Base-by-base conservation (phyloP, 345 rosid species). In the Syzygium aqueum region DNA sequence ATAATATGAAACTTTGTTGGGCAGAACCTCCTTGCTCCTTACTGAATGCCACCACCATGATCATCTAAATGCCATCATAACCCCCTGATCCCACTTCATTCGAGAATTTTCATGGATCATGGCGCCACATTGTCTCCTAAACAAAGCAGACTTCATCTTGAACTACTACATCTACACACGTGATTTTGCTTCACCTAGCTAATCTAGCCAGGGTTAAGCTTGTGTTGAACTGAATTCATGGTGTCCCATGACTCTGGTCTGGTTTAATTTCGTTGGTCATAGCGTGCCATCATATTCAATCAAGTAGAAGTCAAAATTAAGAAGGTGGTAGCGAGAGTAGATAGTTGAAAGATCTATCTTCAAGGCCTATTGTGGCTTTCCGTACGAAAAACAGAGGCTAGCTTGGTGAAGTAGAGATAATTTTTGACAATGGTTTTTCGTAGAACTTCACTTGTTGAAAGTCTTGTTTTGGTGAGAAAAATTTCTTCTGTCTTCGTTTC, bases 381-480 rank as follows among this genome's bases (percentile, higher is more conserved):
- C 2, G 0, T 0, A 27, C n/a, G 14, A n/a, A n/a, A 61, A 61
- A 61, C 67, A n/a, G 67, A 61, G 67, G 67, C 33, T n/a, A 13
- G 33, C 67, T 61, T 61, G 67, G 7, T 27, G 67, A 61, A 61
- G 33, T 61, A 1, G 17, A 61, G 33, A 61, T 61, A 61, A 61
- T n/a, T 61, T n/a, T 61, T 37, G 9, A 14, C 0, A 2, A 61
- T n/a, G 73, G 37, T 61, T 61, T 61, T 56, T 10, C n/a, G 73
- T 61, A 61, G n/a, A 61, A 61, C 73, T 61, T n/a, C 19, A n/a
- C 30, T 61, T 12, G 73, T 61, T n/a, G 37, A n/a, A 61, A 61
- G 73, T 61, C 73, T n/a, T 61, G 73, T n/a, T 61, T 61, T 61
- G 73, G 73, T 61, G 73, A 61, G 73, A 61, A 7, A 61, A 61